These are phyloP conservation scores for Haplographium delicatum DNA, from an alignment of 495 filamentous ascomycete species.

Conservation along the genomic window DNA sequence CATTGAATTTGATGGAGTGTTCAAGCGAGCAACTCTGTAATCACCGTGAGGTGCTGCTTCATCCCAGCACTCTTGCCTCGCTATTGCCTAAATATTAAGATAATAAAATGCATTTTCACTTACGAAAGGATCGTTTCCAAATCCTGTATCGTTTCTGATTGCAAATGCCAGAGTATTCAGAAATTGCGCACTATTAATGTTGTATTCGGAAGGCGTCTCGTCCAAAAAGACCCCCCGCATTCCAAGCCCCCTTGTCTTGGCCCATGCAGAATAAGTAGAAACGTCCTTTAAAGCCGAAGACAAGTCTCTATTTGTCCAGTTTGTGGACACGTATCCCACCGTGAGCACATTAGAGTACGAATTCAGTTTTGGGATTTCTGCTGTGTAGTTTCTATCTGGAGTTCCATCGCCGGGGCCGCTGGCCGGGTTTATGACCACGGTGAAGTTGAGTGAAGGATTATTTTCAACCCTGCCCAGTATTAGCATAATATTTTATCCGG, in stretches of 20 bases:
- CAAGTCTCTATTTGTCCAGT: constrained; percentile 41
- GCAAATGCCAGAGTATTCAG: not conserved
- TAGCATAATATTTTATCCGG: not conserved
- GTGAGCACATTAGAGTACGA: constrained; percentile 43
- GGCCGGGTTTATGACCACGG: constrained; percentile 50
- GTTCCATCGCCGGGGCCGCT: constrained; percentile 45
- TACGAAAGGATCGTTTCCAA: constrained; percentile 13
- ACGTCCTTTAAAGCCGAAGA: constrained; percentile 39
- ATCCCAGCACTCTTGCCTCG: too few species aligned
- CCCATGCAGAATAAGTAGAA: constrained; percentile 43
- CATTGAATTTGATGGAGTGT: too few species aligned
- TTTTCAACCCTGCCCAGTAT: constrained; percentile 3
- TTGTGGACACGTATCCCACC: constrained; percentile 51
- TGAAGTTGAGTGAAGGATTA: constrained; percentile 44
- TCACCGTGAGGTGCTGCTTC: too few species aligned
- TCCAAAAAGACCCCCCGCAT: constrained; percentile 26
- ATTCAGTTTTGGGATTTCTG: constrained; percentile 40
- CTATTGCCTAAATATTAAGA: too few species aligned
- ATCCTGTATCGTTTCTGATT: not conserved
- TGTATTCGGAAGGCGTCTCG: constrained; percentile 18
- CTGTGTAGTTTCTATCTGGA: constrained; percentile 48
- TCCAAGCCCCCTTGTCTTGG: constrained; percentile 31
- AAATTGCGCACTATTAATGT: not conserved
- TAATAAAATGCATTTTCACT: too few species aligned
- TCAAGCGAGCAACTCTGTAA: too few species aligned